Percentiles rank a stretch among this genome's conserved stretches.
These are phyloP conservation scores for Curvularia eragrostidis DNA, from an alignment of 2,329 filamentous ascomycete genomes.

Conservation along the genomic window DNA sequence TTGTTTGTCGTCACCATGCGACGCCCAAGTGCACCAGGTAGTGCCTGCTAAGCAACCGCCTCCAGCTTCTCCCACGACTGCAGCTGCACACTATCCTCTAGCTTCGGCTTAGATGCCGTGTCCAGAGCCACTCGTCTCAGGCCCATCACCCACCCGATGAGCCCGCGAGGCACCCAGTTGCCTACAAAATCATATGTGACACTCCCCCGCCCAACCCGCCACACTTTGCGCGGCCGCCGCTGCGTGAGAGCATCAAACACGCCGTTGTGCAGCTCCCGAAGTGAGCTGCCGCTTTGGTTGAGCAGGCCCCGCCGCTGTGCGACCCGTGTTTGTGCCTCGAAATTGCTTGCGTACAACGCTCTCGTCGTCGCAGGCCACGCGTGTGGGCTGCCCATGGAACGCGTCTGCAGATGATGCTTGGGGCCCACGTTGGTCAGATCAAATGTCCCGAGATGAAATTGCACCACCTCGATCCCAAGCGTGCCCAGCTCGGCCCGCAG, in stretches of 20 bases:
- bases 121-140: slow-evolving; percentile 63
- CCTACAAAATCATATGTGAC: slow-evolving; percentile 86
- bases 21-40: background rate
- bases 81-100: slow-evolving; percentile 52
- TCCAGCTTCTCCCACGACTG: slow-evolving; percentile 57
- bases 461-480: slow-evolving; percentile 78
- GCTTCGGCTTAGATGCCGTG: slow-evolving; percentile 43
- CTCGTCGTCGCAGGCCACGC: slow-evolving; percentile 49
- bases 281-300: slow-evolving; percentile 68
- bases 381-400: slow-evolving; percentile 42
- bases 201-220: slow-evolving; percentile 85
- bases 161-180: slow-evolving; percentile 73
- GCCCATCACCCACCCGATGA: slow-evolving; percentile 96
- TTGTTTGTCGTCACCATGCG: background rate
- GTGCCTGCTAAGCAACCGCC: slow-evolving; percentile 20
- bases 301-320: slow-evolving; percentile 61
- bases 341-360: slow-evolving; percentile 48
- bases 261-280: slow-evolving; percentile 81
- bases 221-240: slow-evolving; percentile 64
- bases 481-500: slow-evolving; percentile 80
- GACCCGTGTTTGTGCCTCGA: slow-evolving; percentile 46
- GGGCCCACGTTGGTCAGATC: slow-evolving; percentile 73
- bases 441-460: slow-evolving; percentile 90
- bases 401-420: slow-evolving; percentile 50
- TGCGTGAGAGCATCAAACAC: slow-evolving; percentile 88